Evolutionary conservation across 129 eudicot genomes (phyloP).

Genomic region (Flaveria bidentis): DNA sequence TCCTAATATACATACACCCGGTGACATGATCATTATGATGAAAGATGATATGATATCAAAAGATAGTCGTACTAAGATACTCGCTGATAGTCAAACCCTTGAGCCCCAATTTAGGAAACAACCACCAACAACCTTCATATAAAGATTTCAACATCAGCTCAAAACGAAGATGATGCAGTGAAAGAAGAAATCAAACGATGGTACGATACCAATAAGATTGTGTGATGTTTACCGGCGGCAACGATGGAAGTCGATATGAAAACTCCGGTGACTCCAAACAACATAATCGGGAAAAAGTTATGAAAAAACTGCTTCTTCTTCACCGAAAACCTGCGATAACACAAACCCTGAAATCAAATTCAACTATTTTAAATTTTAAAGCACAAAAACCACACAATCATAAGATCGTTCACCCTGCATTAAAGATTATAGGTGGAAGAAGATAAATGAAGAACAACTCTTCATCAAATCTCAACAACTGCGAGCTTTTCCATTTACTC

Average conservation of each 20-base stretch:
- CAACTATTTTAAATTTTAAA: not conserved
- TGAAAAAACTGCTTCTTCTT: constrained; percentile 95
- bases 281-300: constrained; percentile 83
- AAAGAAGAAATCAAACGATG: not conserved
- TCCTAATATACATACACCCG: too few species aligned
- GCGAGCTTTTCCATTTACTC: constrained; percentile 74
- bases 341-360: not conserved
- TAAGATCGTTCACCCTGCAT: constrained; percentile 65
- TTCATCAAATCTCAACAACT: constrained; percentile 73
- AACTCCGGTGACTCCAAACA: constrained; percentile 84
- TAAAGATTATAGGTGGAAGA: constrained; percentile 91
- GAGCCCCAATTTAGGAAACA: constrained; percentile 67
- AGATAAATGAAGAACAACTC: constrained; percentile 85
- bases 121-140: constrained; percentile 70
- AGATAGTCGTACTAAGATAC: constrained; percentile 59
- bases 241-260: constrained; percentile 75
- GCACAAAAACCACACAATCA: not conserved
- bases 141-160: not conserved
- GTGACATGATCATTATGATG: too few species aligned
- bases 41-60: not conserved
- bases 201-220: not conserved
- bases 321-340: constrained; percentile 70
- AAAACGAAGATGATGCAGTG: not conserved
- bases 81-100: constrained; percentile 66
- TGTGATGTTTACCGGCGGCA: constrained; percentile 49